Percentiles rank a stretch among this genome's conserved stretches.
Conservation (phyloP, 23 red algal species). For the Gracilaria gracilis region DNA sequence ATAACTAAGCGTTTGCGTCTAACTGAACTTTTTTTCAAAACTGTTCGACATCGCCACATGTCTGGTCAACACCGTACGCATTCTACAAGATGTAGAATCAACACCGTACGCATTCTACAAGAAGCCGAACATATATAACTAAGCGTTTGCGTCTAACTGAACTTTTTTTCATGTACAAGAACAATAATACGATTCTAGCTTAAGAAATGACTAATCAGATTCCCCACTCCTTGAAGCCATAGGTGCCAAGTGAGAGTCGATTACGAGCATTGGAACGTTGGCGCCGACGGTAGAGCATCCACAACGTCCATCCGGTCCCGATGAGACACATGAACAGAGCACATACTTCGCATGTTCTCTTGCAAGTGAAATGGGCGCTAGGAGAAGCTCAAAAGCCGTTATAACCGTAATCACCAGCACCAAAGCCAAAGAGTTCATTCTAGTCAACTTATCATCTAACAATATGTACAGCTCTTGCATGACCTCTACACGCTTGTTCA, state of each 20-base stretch:
- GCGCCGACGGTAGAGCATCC: conserved; percentile 33
- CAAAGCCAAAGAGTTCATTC: conserved; percentile 74
- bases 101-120: conserved; percentile 24
- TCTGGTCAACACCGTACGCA: conserved; percentile 67
- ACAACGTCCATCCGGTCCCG: conserved; percentile 30
- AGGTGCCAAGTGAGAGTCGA: background rate
- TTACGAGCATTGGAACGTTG: background rate
- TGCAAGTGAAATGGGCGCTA: conserved; percentile 60
- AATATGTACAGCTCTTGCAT: conserved; percentile 90
- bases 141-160: background rate
- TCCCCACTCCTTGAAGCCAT: background rate
- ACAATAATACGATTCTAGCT: background rate
- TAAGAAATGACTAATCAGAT: background rate
- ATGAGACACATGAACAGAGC: background rate
- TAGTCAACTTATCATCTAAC: conserved; percentile 69
- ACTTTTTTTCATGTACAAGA: background rate
- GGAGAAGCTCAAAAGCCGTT: conserved; percentile 88
- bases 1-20: background rate
- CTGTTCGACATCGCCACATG: conserved; percentile 64
- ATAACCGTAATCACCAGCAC: conserved; percentile 87
- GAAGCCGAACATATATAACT: background rate
- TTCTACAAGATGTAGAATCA: too few relatives aligned
- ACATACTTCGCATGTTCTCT: conserved; percentile 21
- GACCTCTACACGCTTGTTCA: conserved; percentile 88
- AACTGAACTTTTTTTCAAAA: conserved; percentile 21